These are phyloP conservation scores for Trichosporon faecale DNA, from an alignment of 1,284 basidiomycete species.

Conservation along the genomic window DNA sequence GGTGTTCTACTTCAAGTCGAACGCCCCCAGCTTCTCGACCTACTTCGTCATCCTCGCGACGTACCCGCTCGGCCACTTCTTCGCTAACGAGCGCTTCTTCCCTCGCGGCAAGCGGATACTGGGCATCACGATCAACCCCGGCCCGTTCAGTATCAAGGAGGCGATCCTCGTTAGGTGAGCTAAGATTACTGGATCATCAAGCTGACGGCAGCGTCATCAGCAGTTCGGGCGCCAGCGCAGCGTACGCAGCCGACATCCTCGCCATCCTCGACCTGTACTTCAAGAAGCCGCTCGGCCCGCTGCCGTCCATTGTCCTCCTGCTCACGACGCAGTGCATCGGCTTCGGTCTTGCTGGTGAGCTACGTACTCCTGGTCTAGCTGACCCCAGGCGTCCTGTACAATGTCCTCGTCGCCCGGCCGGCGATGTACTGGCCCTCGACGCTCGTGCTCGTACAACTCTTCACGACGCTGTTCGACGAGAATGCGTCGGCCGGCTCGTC, in stretches of 20 bases:
- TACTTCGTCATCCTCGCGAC: constrained; percentile 59
- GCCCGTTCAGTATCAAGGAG: constrained; percentile 55
- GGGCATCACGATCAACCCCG: constrained; percentile 54
- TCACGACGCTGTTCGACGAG: constrained; percentile 55
- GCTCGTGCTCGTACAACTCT: constrained; percentile 55
- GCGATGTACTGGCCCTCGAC: constrained; percentile 55
- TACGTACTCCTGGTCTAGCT: background rate
- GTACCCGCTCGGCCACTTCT: constrained; percentile 53
- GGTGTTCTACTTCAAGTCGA: constrained; percentile 56
- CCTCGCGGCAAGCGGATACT: constrained; percentile 32
- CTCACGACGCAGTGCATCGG: constrained; percentile 58
- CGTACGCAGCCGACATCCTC: constrained; percentile 54
- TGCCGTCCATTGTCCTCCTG: constrained; percentile 57
- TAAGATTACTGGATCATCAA: constrained; percentile 9
- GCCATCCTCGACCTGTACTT: constrained; percentile 55
- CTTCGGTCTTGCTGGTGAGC: constrained; percentile 55
- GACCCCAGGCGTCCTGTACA: constrained; percentile 48
- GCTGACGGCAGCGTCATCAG: constrained; percentile 52
- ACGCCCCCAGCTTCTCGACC: constrained; percentile 55
- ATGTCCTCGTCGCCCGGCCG: constrained; percentile 47
- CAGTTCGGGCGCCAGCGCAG: constrained; percentile 52
- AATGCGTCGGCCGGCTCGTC: constrained; percentile 18
- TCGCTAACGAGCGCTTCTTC: constrained; percentile 45
- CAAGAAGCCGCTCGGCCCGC: constrained; percentile 46
- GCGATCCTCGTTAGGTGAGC: constrained; percentile 48